phyloP scores from a whole-genome alignment of 495 filamentous ascomycete genomes.

The Aspergillus taichungensis region DNA sequence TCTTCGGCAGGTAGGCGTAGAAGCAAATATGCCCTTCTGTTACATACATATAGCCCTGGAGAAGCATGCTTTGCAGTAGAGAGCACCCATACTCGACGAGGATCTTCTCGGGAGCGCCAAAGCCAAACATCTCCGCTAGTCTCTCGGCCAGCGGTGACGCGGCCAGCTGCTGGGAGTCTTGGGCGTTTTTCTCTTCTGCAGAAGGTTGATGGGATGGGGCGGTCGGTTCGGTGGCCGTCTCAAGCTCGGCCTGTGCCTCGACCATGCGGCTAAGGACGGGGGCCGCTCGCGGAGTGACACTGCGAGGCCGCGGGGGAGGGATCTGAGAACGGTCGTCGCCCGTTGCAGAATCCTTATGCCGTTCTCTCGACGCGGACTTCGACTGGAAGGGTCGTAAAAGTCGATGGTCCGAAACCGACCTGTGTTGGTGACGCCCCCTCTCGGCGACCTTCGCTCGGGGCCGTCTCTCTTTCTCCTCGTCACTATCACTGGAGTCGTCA shows the following conservation, averaged over 20 bases:
- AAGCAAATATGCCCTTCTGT: constrained; percentile 91
- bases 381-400: constrained; percentile 51
- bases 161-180: constrained; percentile 16
- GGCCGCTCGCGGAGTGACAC: constrained; percentile 44
- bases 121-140: constrained; percentile 83
- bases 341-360: constrained; percentile 10
- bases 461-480: constrained; percentile 42
- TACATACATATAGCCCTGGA: constrained; percentile 96
- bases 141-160: constrained; percentile 51
- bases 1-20: constrained; percentile 92
- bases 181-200: constrained; percentile 11
- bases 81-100: constrained; percentile 91
- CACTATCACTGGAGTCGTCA: constrained; percentile 75
- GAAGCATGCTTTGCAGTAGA: constrained; percentile 81
- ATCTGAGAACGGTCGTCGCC: constrained; percentile 10
- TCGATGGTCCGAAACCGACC: constrained; percentile 52
- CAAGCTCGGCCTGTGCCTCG: constrained; percentile 65
- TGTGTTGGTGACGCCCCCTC: constrained; percentile 40
- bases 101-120: constrained; percentile 75
- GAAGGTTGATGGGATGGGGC: constrained; percentile 11
- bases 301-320: constrained; percentile 23
- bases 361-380: constrained; percentile 26
- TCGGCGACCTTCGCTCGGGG: constrained; percentile 10
- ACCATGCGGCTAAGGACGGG: constrained; percentile 77
- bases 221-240: constrained; percentile 17